phyloP scores from a whole-genome alignment of 2,329 filamentous ascomycete species.

The Ilyonectria destructans region DNA sequence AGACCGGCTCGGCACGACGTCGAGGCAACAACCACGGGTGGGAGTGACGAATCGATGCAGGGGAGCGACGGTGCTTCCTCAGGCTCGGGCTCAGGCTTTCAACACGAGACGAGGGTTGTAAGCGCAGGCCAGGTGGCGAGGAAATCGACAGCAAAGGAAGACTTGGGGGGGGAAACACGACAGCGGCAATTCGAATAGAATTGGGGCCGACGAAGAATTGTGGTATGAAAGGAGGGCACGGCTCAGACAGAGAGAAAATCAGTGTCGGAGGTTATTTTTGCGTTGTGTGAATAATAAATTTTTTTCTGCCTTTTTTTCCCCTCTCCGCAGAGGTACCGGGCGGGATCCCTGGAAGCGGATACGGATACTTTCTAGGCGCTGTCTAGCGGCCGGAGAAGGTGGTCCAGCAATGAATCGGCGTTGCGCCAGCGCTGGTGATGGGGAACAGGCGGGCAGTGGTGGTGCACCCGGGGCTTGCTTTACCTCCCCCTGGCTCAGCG shows the following conservation, averaged over 20 bases:
- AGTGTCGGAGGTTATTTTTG: constrained; percentile 55
- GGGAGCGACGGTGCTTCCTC: constrained; percentile 29
- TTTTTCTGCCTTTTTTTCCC: constrained; percentile 52
- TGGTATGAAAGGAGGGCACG: constrained; percentile 51
- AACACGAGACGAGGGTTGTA: constrained; percentile 38
- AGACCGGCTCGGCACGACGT: constrained; percentile 38
- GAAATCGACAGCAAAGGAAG: constrained; percentile 34
- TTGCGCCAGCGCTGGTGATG: constrained; percentile 28
- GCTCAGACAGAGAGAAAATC: constrained; percentile 50
- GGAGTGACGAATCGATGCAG: constrained; percentile 39
- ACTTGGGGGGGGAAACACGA: constrained; percentile 31
- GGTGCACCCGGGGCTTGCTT: constrained; percentile 2
- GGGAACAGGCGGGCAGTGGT: constrained; percentile 21
- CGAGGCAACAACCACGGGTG: constrained; percentile 38
- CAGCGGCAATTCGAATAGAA: constrained; percentile 51
- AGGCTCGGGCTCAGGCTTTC: constrained; percentile 24
- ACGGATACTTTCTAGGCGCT: constrained; percentile 37
- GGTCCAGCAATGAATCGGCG: constrained; percentile 34
- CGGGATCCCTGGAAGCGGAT: constrained; percentile 43
- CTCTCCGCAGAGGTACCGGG: constrained; percentile 39
- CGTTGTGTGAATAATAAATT: constrained; percentile 62
- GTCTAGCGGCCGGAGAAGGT: constrained; percentile 35
- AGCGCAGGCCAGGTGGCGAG: constrained; percentile 37
- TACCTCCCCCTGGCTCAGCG: constrained; percentile 11
- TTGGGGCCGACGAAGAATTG: constrained; percentile 49